Evolutionary conservation across 2,329 filamentous ascomycete genomes (phyloP), one percentile per base, ranked within the genome.

Genomic region (Blastomyces percursus): DNA sequence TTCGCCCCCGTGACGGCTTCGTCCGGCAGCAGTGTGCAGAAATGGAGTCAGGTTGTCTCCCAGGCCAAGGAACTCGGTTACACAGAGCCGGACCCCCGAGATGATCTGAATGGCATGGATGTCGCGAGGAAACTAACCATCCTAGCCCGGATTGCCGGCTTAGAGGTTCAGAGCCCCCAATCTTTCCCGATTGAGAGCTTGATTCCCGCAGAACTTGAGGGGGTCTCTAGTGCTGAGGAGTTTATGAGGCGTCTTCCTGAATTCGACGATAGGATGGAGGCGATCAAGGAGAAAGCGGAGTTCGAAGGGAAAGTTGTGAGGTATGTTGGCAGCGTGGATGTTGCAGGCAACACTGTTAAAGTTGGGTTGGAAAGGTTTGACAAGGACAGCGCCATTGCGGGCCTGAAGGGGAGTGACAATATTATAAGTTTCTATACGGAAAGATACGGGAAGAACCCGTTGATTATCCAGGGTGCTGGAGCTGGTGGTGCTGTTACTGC

Each of bases 341-440:
- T 96, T 52, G 82, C 79, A n/a, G 83, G 82, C 65, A 88, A 90
- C 74, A 80, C 86, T 69, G 89, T 97, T 74, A 95, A 92, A 80
- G 94, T 99, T 63, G 93, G 94, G 2, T 78, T 99, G 67, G 88
- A 96, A 81, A 90, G 88, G 77, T 92, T 91, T 69, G 91, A 96
- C 68, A 85, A 85, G 69, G 89, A 88, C 64, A 91, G 95, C 72
- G 90, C 94, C 14, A 96, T 99, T 77, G 94, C 94, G 16, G 88
- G 89, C 57, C 82, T 99, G 63, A 96, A 96, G 83, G 94, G 94
- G 44, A 97, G 92, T 75, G 94, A 97, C 75, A 99, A 99, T 80
- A 96, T 99, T 74, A 96, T 99, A 73, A 96, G 88, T 80, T 96
- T 99, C 81, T 96, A 96, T 78, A 99, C 94, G 6, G 89, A 95